Evolutionary conservation across 768 basidiomycete species (phyloP), one percentile per base, ranked within the genome.

Genomic region (Tremella mesenterica): DNA sequence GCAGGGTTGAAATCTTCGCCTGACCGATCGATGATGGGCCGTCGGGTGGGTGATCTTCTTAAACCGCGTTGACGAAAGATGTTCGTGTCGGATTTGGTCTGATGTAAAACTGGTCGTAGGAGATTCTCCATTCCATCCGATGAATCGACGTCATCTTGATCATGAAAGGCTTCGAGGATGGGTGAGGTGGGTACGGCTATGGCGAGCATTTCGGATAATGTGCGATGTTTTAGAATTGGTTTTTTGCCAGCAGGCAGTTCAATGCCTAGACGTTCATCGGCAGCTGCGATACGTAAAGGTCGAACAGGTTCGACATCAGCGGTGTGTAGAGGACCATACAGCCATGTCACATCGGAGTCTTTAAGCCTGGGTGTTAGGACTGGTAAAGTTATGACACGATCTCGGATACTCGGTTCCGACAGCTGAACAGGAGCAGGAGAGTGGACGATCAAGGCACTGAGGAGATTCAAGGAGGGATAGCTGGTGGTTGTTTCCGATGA

Each of bases 261-360:
- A 53, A 84, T 78, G 61, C 81, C 81, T 39, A 83, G 76, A 13
- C 78, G 70, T 54, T 81, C 79, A 59, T 75, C 78, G 52, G 77
- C 73, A 8, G 75, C 74, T 23, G 76, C 69, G 10, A 72, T 79
- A 67, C 81, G 82, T 1, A 82, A 80, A 0, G 83, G 82, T 3
- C 84, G 85, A 3, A 83, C 78, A 76, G 85, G 86, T 61, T 89
- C 88, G 41, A 84, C 82, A 20, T 52, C 30, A n/a, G 88, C 89
- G 0, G 90, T 88, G 73, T 99, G 93, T 0, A 99, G 77, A 20
- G 93, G 93, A 0, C 93, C 93, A 67, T 99, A 97, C 0, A 99
- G 81, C 93, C 93, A 99, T 1, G 95, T 99, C 34, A 97, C 93
- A 72, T 99, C 93, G 5, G 88, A 91, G 74, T 99, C 93, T 74